Percentiles rank a stretch among this genome's conserved stretches.
Conservation (phyloP, 2,329 filamentous ascomycete species). For the Biscogniauxia sp. region DNA sequence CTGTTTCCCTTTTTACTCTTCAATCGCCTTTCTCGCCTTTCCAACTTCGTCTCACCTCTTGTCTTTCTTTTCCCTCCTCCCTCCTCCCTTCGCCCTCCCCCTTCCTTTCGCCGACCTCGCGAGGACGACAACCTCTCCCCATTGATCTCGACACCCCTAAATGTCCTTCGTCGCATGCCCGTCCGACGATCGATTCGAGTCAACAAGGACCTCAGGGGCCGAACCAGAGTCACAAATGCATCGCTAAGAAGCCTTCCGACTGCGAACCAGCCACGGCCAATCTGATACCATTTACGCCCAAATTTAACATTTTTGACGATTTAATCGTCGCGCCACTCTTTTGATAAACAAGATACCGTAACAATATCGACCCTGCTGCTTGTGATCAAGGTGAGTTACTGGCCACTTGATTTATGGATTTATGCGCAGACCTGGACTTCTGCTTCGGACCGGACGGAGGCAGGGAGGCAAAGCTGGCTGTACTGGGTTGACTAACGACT, state of each 20-base stretch:
- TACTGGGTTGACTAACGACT: conserved; percentile 19
- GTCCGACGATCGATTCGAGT: conserved; percentile 24
- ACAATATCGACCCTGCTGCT: conserved; percentile 17
- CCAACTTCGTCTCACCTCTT: conserved; percentile 24
- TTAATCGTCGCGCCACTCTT: conserved; percentile 36
- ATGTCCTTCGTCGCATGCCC: conserved; percentile 20
- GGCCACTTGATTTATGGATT: too few relatives aligned
- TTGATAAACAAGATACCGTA: conserved; percentile 23
- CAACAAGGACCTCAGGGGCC: conserved; percentile 23
- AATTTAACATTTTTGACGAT: conserved; percentile 28
- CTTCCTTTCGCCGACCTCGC: conserved; percentile 32
- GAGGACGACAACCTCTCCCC: conserved; percentile 26
- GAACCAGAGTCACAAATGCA: conserved; percentile 26
- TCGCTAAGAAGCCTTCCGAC: conserved; percentile 27
- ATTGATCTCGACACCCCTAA: conserved; percentile 25
- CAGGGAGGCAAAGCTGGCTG: conserved; percentile 10
- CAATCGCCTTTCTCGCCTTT: conserved; percentile 14
- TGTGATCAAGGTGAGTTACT: conserved; percentile 29
- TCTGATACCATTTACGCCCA: conserved; percentile 17
- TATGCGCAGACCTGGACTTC: background rate
- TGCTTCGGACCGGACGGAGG: conserved; percentile 1
- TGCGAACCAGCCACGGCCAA: conserved; percentile 24
- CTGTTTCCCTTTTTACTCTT: conserved; percentile 8
- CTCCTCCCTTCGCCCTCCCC: conserved; percentile 27
- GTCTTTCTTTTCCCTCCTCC: conserved; percentile 25